phyloP scores from a whole-genome alignment of 768 basidiomycete species.

The Daedaleopsis nitida region DNA sequence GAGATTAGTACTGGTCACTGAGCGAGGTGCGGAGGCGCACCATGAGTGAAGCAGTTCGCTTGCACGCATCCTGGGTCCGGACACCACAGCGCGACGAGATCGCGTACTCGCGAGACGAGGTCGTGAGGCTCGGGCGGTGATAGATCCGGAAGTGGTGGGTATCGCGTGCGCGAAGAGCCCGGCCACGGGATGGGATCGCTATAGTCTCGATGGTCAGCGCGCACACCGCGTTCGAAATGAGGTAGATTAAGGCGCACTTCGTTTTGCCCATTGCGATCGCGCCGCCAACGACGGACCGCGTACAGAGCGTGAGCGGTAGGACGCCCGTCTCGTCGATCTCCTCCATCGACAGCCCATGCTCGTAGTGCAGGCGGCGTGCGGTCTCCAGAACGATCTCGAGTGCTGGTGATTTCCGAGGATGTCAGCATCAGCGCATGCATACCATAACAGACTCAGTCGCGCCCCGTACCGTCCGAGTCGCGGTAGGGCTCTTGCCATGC shows the following conservation, averaged over 20 bases:
- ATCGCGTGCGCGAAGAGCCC: conserved; percentile 1
- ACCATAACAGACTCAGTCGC: not conserved
- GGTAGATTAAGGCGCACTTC: conserved; percentile 15
- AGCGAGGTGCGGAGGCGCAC: conserved; percentile 3
- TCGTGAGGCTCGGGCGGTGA: conserved; percentile 11
- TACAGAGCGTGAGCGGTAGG: conserved; percentile 43
- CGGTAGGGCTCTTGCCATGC: conserved; percentile 49
- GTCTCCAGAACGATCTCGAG: conserved; percentile 53
- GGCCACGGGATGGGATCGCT: conserved; percentile 36
- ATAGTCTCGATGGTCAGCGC: not conserved
- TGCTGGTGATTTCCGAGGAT: conserved; percentile 32
- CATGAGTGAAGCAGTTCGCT: conserved; percentile 26
- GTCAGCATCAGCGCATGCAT: conserved; percentile 1
- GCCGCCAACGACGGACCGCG: conserved; percentile 10
- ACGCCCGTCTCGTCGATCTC: conserved; percentile 52
- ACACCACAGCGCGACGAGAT: conserved; percentile 26
- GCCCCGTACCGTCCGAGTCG: conserved; percentile 44
- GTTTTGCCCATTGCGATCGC: conserved; percentile 10
- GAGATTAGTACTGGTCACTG: not conserved
- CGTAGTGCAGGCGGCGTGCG: conserved; percentile 41
- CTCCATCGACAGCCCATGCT: conserved; percentile 40
- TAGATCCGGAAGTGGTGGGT: conserved; percentile 2
- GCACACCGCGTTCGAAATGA: not conserved
- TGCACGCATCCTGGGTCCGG: conserved; percentile 24
- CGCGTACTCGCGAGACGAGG: conserved; percentile 17